These are phyloP conservation scores for Aegilops longissima DNA, from an alignment of 176 grass and related monocot genomes.

Conservation along the genomic window DNA sequence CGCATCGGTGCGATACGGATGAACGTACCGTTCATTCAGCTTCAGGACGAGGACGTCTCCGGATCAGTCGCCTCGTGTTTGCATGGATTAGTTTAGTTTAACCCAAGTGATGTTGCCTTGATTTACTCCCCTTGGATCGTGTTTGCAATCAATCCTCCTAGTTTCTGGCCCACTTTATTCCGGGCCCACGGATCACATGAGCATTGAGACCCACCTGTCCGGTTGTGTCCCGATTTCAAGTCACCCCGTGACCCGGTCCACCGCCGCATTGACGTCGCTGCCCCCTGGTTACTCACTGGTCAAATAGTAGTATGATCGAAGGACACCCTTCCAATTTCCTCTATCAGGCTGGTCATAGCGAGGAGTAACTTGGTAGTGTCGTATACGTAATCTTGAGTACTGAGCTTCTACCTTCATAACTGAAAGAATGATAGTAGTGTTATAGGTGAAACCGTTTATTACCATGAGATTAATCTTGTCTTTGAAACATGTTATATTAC, in stretches of 20 bases:
- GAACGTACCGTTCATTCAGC: neutral
- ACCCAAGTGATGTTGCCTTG: neutral
- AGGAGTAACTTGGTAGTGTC: too few relatives aligned
- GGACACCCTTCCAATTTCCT: too few relatives aligned
- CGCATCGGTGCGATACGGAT: neutral
- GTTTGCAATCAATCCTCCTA: too few relatives aligned
- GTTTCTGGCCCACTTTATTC: neutral
- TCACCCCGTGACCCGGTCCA: neutral
- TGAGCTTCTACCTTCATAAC: too few relatives aligned
- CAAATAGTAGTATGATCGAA: neutral
- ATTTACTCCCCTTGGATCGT: neutral
- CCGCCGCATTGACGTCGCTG: conserved; percentile 28
- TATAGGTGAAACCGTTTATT: too few relatives aligned
- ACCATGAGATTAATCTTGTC: too few relatives aligned
- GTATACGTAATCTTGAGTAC: too few relatives aligned
- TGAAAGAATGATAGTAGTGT: too few relatives aligned
- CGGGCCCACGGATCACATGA: conserved; percentile 8
- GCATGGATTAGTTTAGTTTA: neutral
- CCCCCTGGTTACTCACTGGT: neutral
- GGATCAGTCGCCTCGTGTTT: neutral
- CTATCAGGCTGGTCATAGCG: too few relatives aligned
- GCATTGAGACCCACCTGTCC: neutral
- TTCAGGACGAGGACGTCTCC: neutral
- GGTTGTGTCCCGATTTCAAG: neutral
- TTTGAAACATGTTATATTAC: too few relatives aligned